Base-by-base conservation (phyloP, 768 basidiomycete species). In the Multifurca ochricompacta region DNA sequence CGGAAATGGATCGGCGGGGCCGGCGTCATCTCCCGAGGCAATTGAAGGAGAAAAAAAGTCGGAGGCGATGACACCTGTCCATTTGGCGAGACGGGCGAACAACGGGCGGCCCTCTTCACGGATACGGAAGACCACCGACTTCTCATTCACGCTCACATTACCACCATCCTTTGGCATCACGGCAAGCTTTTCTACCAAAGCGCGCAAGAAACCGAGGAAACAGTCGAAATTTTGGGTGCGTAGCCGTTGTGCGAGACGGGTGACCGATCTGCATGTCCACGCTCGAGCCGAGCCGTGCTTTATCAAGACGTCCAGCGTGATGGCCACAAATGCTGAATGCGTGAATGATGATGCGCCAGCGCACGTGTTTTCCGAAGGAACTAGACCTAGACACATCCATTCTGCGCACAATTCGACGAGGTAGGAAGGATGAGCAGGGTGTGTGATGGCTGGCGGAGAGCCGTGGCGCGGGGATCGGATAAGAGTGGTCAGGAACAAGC, bases 211-310 rank as follows among this genome's bases (percentile, higher is more conserved):
- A 32, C 51, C 34, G 43, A 73, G 58, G 63, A 72, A 72, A 10
- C 67, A 67, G 10, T 55, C 61, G 6, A 69, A 65, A 49, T 76
- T 70, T 4, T 59, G 51, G 25, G 45, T 51, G 50, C 66, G 67
- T 21, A 74, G 44, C 3, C 58, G 54, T n/a, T 67, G 62, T 3
- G 67, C 68, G 40, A 78, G 63, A 7, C 63, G 72, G 32, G 69
- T 63, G 14, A 75, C 58, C 9, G 72, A 73, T 59, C 71, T 73
- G 55, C 71, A 75, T 13, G 70, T 65, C 77, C 77, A 81, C 34
- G 68, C 63, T 14, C 62, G 51, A 7, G 63, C 48, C 19, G 52
- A 35, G 32, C 46, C 51, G n/a, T 54, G 36, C 23, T 61, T 44
- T 11, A 48, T 53, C n/a, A 77, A 58, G 21, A 62, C 67, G 4